Evolutionary conservation across 2,329 filamentous ascomycete genomes (phyloP).

Genomic region (Rasamsonia emersonii): DNA sequence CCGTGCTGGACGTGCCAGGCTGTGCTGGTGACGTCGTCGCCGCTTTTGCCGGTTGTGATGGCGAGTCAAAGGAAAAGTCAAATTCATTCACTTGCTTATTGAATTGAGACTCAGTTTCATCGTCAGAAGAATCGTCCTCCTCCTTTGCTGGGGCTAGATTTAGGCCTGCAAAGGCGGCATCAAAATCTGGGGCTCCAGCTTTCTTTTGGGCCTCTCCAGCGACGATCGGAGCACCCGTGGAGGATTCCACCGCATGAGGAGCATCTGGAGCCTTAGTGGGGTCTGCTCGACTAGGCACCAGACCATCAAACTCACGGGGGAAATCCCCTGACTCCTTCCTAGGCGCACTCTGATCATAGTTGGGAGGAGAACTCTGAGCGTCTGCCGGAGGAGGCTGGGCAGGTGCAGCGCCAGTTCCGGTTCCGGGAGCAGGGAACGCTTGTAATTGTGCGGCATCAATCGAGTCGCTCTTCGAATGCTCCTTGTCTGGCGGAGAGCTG

Average conservation of each 20-base stretch:
- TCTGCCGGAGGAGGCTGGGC: constrained; percentile 41
- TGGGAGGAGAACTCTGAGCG: constrained; percentile 49
- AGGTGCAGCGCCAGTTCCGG: constrained; percentile 26
- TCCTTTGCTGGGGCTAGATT: constrained; percentile 38
- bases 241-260: constrained; percentile 30
- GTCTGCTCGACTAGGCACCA: constrained; percentile 31
- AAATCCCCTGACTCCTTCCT: constrained; percentile 20
- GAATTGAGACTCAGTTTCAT: constrained; percentile 34
- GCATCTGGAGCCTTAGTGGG: constrained; percentile 31
- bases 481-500: constrained; percentile 36
- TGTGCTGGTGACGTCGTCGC: constrained; percentile 14
- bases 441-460: constrained; percentile 30
- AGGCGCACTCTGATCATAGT: constrained; percentile 22
- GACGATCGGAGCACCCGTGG: constrained; percentile 28
- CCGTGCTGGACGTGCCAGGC: constrained; percentile 12
- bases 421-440: constrained; percentile 32
- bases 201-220: constrained; percentile 27
- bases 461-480: constrained; percentile 19
- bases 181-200: constrained; percentile 34
- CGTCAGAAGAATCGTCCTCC: constrained; percentile 49
- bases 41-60: constrained; percentile 21
- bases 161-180: constrained; percentile 38
- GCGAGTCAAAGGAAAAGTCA: constrained; percentile 39
- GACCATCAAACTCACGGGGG: constrained; percentile 30
- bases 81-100: constrained; percentile 31